Evolutionary conservation across 106 monocot species (phyloP), one percentile per base, ranked within the genome.

Genomic region (Allium fistulosum): DNA sequence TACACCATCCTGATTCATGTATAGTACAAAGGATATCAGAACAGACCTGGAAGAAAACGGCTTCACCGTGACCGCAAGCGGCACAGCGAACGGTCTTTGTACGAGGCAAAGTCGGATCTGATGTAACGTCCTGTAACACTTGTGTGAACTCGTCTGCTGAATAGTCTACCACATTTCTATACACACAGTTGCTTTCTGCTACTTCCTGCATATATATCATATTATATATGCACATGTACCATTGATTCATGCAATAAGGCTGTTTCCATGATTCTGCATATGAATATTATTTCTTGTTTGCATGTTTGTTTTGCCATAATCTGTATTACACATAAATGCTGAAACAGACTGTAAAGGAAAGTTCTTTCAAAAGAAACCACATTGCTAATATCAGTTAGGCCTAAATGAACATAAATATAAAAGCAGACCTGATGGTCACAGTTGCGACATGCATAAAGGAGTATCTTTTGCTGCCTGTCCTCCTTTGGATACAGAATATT

Each of bases 401-500:
- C 47, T n/a, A 70, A 63, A 14, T 26, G 7, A 63, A 76, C 22
- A 22, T 22, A 22, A 1, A 22, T 22, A 22, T 22, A 22, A 22
- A 22, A 22, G 1, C 56, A 53, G 37, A 87, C 87, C 87, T 81
- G 69, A 66, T 84, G 78, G 51, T 88, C 78, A 45, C 87, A 88
- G 76, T 83, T 80, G 61, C 80, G 74, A 45, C 87, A 88, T 10
- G 80, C 81, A 62, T 74, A 83, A 6, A 84, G 61, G 53, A 83
- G 87, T 48, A 68, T 49, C 68, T 57, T 77, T 48, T 72, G 73
- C 73, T 74, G 66, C 66, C 37, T 81, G 47, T 88, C 78, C 49
- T 78, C 84, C 75, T 73, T 80, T 7, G 87, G 87, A 46, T 88
- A 88, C 61, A 88, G 63, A 28, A 88, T 77, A 70, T 88, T 84